Base-by-base conservation (phyloP, 306 rosid genomes). In the Cicer pinnatifidum region DNA sequence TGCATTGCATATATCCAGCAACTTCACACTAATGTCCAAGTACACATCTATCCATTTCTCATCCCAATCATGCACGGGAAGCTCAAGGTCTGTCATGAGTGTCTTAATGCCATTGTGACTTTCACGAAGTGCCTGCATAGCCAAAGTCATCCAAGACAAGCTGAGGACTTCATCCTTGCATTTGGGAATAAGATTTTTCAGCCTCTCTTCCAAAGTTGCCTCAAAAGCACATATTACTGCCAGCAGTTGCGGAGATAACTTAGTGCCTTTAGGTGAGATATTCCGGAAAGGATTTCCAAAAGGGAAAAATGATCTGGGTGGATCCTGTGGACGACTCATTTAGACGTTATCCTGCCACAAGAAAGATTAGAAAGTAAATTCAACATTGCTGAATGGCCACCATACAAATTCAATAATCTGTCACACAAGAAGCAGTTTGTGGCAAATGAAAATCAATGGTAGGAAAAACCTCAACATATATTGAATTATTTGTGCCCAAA, bases 41-140 rank as follows among this genome's bases (percentile, higher is more conserved):
- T 93, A 93, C 54, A 87, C 88, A 69, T 93, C 97, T 72, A 91
- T 82, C 98, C 98, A 93, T 53, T 89, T 86, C 84, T 91, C 97
- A 63, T 91, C 97, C 98, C 98, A 93, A 51, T 87, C 86, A 67
- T 65, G 68, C 7, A 89, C 85, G 0, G 98, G 96, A 9, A 91
- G 88, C 56, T 85, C 92, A 40, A 93, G 91, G 38, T 85, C 87
- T 40, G 77, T n/a, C 70, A 89, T 78, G 60, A 93, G 89, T 23
- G 75, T 59, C 82, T 88, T 91, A 23, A 93, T 82, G 71, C 87
- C 92, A 51, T 78, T 84, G 47, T 88, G 91, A 47, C 92, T 85
- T 72, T 88, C 92, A 56, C 87, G 70, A 11, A 93, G 91, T 8
- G 88, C 68, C 65, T 84, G 85, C 91, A 86, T 82, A 0, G 96